Evolutionary conservation across 495 filamentous ascomycete genomes (phyloP).

Genomic region (Penicillium desertorum): DNA sequence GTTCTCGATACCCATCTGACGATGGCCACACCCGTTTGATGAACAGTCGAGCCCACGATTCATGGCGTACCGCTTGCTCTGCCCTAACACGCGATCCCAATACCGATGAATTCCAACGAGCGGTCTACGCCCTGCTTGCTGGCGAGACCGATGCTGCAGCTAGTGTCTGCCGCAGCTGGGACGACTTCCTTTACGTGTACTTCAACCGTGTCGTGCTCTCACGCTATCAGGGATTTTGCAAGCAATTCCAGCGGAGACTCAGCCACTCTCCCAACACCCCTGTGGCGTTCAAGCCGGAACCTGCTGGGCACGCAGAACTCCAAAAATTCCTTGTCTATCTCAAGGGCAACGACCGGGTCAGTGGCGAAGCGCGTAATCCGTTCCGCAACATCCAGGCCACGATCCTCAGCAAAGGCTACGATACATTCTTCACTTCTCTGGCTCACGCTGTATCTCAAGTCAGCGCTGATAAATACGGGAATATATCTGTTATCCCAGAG

Average conservation of each 20-base stretch:
- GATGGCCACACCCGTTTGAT: slow-evolving; percentile 49
- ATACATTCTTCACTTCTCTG: slow-evolving; percentile 37
- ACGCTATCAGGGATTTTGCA: slow-evolving; percentile 48
- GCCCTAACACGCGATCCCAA: slow-evolving; percentile 66
- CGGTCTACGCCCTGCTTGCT: slow-evolving; percentile 83
- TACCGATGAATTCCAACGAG: slow-evolving; percentile 74
- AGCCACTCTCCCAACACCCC: slow-evolving; percentile 36
- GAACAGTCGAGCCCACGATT: slow-evolving; percentile 50
- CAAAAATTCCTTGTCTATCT: slow-evolving; percentile 42
- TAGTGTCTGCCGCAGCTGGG: slow-evolving; percentile 75
- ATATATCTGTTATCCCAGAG: slow-evolving; percentile 34
- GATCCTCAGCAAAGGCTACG: slow-evolving; percentile 42
- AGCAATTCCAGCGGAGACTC: slow-evolving; percentile 45
- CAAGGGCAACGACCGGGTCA: slow-evolving; percentile 37
- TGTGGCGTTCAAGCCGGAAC: slow-evolving; percentile 39
- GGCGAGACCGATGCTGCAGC: slow-evolving; percentile 77
- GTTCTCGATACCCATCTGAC: slow-evolving; percentile 39
- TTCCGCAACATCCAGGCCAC: slow-evolving; percentile 51
- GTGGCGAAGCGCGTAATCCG: slow-evolving; percentile 43
- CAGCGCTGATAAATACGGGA: slow-evolving; percentile 21
- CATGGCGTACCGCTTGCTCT: slow-evolving; percentile 81
- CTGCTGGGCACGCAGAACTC: slow-evolving; percentile 41
- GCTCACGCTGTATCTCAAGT: slow-evolving; percentile 43
- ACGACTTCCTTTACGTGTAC: slow-evolving; percentile 87
- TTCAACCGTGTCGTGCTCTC: slow-evolving; percentile 77